phyloP scores from a whole-genome alignment of 2,329 filamentous ascomycete genomes.

The Colletotrichum noveboracense region DNA sequence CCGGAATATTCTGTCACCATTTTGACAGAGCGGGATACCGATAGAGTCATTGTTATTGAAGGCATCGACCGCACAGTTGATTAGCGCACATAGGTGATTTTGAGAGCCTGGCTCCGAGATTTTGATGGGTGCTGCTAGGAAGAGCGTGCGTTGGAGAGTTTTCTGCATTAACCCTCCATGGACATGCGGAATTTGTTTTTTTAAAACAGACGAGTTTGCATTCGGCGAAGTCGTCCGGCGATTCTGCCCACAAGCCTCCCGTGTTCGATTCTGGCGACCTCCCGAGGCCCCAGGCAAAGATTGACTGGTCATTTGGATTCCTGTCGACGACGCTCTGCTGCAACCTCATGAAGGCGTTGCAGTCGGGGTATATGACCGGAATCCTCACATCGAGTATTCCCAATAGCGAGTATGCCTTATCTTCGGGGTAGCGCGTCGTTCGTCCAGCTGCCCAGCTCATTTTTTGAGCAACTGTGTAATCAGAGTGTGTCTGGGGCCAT shows the following conservation, averaged over 20 bases:
- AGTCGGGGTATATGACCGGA: accelerated
- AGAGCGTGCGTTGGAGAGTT: background rate
- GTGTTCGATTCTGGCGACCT: too few relatives aligned
- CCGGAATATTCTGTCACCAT: background rate
- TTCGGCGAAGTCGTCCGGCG: accelerated
- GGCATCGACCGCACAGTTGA: background rate
- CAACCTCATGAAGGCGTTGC: accelerated
- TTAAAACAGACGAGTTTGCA: background rate
- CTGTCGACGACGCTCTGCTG: background rate
- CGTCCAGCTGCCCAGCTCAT: background rate
- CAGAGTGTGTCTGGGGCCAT: background rate
- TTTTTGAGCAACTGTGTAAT: background rate
- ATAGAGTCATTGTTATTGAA: background rate
- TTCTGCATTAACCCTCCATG: too few relatives aligned
- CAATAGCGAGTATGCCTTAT: background rate
- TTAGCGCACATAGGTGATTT: background rate
- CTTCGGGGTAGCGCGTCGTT: accelerated
- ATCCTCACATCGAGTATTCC: background rate
- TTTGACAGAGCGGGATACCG: background rate
- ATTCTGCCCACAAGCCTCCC: background rate
- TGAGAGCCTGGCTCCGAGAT: background rate
- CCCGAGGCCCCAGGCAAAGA: background rate
- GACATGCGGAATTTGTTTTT: too few relatives aligned
- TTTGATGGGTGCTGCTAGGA: background rate
- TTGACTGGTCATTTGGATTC: background rate